Base-by-base conservation (phyloP, 1,284 basidiomycete species). In the Takashimella tepidaria region DNA sequence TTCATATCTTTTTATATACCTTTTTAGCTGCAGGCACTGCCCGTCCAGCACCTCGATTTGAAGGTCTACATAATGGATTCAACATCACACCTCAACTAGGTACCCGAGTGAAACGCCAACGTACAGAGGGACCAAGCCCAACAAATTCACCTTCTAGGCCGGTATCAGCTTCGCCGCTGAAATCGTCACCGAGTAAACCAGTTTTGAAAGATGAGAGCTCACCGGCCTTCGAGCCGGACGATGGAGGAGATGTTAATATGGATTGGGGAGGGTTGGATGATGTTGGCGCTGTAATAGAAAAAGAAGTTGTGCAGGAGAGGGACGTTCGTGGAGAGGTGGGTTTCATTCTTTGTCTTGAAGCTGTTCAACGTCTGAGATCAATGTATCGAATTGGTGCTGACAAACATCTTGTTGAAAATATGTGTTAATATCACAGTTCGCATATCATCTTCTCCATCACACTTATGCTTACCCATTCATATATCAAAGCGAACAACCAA, bases 381-480 rank as follows among this genome's bases (percentile, higher is more conserved):
- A n/a, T n/a, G n/a, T 8, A 16, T 37, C 31, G 31, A 16, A 13
- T n/a, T 24, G 23, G 16, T 19, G 25, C 16, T 37, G 13, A 16
- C 3, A 45, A 3, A 26, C 20, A 41, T 45, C 16, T 5, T 11
- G 27, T 11, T 42, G 31, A 21, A 20, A 44, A 3, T 37, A 43
- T 45, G 57, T 61, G 22, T 57, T 37, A 8, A 37, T 5, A 31
- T 10, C 3, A 11, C 43, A 73, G 69, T 54, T 73, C 0, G 49
- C 67, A n/a, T 63, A 69, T 48, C 68, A 71, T 45, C 46, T 73
- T 1, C 58, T 71, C 46, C 64, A 61, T 26, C 62, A 71, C 49
- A 45, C 56, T 6, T 47, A 60, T 1, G 40, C 59, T 6, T 67
- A 63, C 2, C 41, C 57, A 1, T 50, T 66, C 21, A 60, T 64